These are phyloP conservation scores for Magnusiomyces tetraspermus DNA, from an alignment of 1,139 yeast species.

Conservation along the genomic window DNA sequence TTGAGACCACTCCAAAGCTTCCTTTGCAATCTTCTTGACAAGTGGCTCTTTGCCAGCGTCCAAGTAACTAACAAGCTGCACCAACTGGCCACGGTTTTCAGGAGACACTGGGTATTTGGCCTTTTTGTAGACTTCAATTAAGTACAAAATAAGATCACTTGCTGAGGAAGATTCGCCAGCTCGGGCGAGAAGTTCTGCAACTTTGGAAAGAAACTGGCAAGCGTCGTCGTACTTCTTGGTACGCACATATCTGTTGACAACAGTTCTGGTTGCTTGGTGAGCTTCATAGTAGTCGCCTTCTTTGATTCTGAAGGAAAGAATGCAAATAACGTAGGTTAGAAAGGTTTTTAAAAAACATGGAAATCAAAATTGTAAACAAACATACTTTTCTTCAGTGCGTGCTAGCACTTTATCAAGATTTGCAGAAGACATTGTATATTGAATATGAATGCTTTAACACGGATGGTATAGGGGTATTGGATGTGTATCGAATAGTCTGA, in stretches of 20 bases:
- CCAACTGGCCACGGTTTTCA: not conserved
- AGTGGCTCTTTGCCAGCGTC: conserved; percentile 53
- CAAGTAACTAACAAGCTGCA: conserved; percentile 34
- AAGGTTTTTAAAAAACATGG: not conserved
- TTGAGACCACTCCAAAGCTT: conserved; percentile 54
- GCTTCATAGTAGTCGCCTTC: conserved; percentile 85
- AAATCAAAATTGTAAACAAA: not conserved
- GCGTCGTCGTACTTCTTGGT: conserved; percentile 61
- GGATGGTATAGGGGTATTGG: too few species aligned
- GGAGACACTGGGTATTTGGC: conserved; percentile 30
- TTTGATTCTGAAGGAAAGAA: conserved; percentile 40
- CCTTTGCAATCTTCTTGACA: conserved; percentile 55
- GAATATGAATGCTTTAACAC: too few species aligned
- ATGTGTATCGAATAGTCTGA: too few species aligned
- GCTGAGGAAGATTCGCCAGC: conserved; percentile 73
- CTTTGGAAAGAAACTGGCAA: conserved; percentile 59
- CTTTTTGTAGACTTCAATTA: conserved; percentile 57
- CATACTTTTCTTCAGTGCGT: conserved; percentile 28
- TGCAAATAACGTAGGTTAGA: not conserved
- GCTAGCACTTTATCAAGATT: conserved; percentile 26
- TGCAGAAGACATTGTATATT: conserved; percentile 18
- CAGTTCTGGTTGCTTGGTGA: conserved; percentile 84
- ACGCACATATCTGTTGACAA: conserved; percentile 73
- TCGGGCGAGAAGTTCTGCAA: conserved; percentile 55
- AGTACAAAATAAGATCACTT: conserved; percentile 63